These are phyloP conservation scores for Pseudophaeomoniella oleicola DNA, from an alignment of 2,329 filamentous ascomycete genomes.

Conservation along the genomic window DNA sequence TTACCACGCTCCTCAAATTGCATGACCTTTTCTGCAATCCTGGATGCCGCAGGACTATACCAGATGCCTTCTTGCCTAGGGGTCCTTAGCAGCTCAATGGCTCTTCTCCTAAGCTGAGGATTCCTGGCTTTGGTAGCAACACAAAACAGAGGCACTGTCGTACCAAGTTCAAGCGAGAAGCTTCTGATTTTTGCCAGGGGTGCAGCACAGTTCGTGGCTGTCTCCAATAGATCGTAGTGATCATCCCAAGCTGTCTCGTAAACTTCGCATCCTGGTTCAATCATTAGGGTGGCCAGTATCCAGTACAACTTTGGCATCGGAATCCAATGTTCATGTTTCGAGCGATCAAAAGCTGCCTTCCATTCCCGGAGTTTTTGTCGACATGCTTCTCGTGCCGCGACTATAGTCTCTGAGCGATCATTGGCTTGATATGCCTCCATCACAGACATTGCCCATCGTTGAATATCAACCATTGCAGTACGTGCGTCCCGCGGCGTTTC, in stretches of 20 bases:
- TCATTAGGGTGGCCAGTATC: background rate
- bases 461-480: background rate
- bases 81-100: conserved; percentile 42
- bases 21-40: background rate
- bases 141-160: conserved; percentile 50
- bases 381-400: background rate
- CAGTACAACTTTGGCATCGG: background rate
- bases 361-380: background rate
- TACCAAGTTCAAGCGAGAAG: conserved; percentile 30
- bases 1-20: background rate
- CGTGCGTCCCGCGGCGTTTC: background rate
- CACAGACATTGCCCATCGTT: background rate
- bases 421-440: background rate
- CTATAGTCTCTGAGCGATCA: background rate
- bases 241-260: background rate
- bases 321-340: background rate
- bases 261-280: background rate
- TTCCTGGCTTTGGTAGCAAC: conserved; percentile 53
- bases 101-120: conserved; percentile 40
- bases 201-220: background rate
- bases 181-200: background rate
- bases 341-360: background rate
- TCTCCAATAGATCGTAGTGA: background rate
- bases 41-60: background rate
- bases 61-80: background rate